Base-by-base conservation (phyloP, 2,329 filamentous ascomycete species). In the Dothistroma septosporum region DNA sequence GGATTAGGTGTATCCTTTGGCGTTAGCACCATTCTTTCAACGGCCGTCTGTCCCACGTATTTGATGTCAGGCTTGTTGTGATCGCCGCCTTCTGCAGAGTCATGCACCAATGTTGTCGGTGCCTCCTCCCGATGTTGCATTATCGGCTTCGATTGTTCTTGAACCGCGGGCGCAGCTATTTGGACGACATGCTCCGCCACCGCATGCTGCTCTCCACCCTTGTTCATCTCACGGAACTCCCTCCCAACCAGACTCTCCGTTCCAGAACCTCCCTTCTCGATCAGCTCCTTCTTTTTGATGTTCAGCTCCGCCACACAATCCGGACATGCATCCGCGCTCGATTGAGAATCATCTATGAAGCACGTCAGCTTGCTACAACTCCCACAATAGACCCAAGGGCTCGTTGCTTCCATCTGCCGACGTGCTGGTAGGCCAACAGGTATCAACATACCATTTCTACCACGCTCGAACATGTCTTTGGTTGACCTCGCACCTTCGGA, bases 231-330 rank as follows among this genome's bases (percentile, higher is more conserved):
- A 12, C 6, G 11, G 21, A 53, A 53, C 50, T 60, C 55, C 22
- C 55, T 53, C 33, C 57, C 53, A n/a, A 31, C 48, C 21, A 22
- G 37, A 32, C 49, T 44, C 46, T 47, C 35, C 47, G 19, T 24
- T n/a, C 31, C 33, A 52, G 16, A 53, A 53, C 35, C 31, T 21
- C 24, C 50, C 12, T 35, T 35, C 11, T 32, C 50, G 16, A 53
- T 57, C 33, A 52, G 60, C 47, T 72, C 70, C 31, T 63, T 59
- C 35, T 65, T 61, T 56, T 65, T 64, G 41, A 72, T 71, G 3
- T 61, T 57, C 32, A 70, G 64, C 61, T 73, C 73, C 9, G 68
- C 65, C 19, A 70, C 60, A 57, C 70, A 74, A 53, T 74, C 72
- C 14, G 73, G 70, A 57, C 72, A 73, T 31, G 66, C 66, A 63